phyloP scores from a whole-genome alignment of 805 yeast species.

The Sungouiozyma intestinalis region DNA sequence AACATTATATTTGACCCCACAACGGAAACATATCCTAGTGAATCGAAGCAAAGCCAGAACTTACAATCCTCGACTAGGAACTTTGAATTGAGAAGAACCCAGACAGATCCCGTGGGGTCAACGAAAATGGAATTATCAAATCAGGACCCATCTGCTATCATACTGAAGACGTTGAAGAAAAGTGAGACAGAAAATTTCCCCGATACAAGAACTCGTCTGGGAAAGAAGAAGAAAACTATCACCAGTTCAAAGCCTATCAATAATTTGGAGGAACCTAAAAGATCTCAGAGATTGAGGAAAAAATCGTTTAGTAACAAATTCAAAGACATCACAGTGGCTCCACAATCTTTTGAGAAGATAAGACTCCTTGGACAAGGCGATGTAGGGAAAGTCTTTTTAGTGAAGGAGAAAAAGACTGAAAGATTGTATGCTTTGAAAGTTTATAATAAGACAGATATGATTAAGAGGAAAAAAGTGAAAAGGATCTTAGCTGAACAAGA shows the following conservation, averaged over 20 bases:
- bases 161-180: not conserved
- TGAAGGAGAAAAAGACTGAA: conserved; percentile 66
- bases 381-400: conserved; percentile 92
- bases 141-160: not conserved
- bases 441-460: conserved; percentile 83
- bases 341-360: conserved; percentile 79
- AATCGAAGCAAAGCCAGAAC: not conserved
- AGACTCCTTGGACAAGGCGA: conserved; percentile 93
- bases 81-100: not conserved
- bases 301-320: conserved; percentile 56
- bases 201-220: not conserved
- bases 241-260: not conserved
- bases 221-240: not conserved
- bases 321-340: conserved; percentile 71
- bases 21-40: not conserved
- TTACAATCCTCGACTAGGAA: no score
- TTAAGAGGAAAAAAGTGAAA: conserved; percentile 86
- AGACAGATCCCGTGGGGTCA: not conserved
- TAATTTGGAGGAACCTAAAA: conserved; percentile 17
- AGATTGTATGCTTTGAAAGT: conserved; percentile 89
- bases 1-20: not conserved
- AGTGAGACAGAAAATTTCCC: not conserved
- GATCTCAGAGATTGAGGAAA: conserved; percentile 31
- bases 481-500: conserved; percentile 95
- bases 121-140: not conserved